Evolutionary conservation across 768 basidiomycete genomes (phyloP), one percentile per base, ranked within the genome.

Genomic region (Trametes gibbosa): DNA sequence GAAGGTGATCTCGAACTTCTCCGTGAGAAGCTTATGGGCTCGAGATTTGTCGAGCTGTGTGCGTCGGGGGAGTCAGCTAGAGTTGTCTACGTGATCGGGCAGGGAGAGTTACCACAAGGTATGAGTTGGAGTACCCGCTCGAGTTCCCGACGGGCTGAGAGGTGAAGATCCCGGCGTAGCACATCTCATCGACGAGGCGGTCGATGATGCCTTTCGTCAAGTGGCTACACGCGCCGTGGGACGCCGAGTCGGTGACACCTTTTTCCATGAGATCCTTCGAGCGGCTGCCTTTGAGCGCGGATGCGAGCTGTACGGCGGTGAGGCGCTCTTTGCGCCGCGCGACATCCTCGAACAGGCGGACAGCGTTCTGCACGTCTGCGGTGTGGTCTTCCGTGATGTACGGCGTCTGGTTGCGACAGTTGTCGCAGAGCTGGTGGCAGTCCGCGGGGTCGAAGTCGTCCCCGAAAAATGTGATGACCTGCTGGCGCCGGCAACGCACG

Each of bases 401-500:
- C 27, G 55, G 55, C 8, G 39, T 48, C 32, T 76, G 75, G 50
- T 81, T 76, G 42, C 80, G 73, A 69, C 97, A 99, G 62, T 92
- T 95, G 71, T 98, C 91, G 71, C 97, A 99, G 4, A 80, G 78
- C 40, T 78, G 75, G 37, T 81, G 72, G 68, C 97, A 99, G 16
- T 83, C 64, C 24, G 69, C 74, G 32, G 80, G 75, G 59, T 87
- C 81, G 72, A 98, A 98, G 9, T 76, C 75, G 70, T 99, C 92
- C 61, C 84, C 85, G 65, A 97, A 98, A 72, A 92, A 91, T n/a
- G 81, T 80, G 17, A 99, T 82, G n/a, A 98, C 77, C 65, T 92
- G 90, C 5, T 83, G 79, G 2, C 97, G 87, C 14, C 97, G 86
- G 67, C 97, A 99, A 64, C 90, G 89, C 25, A 86, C 83, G 50